These are phyloP conservation scores for Rhypophila decipiens DNA, from an alignment of 495 filamentous ascomycete species.

Conservation along the genomic window DNA sequence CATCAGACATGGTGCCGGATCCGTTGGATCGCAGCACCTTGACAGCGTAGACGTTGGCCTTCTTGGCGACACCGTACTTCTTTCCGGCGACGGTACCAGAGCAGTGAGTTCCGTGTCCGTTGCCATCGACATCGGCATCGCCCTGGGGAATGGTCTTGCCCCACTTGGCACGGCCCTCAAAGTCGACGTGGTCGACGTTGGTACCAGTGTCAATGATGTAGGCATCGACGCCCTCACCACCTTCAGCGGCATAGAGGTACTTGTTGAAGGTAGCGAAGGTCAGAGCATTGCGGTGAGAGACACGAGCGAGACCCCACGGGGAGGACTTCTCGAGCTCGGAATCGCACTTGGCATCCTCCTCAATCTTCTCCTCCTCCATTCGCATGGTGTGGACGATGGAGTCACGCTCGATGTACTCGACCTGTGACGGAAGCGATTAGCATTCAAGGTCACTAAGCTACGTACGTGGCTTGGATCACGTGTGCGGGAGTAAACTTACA, in stretches of 20 bases:
- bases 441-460: background rate
- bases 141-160: constrained; percentile 86
- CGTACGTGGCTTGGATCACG: background rate
- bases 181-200: constrained; percentile 91
- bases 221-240: constrained; percentile 96
- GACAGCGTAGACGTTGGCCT: constrained; percentile 91
- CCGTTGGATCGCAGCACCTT: constrained; percentile 98
- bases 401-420: constrained; percentile 95
- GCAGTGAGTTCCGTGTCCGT: constrained; percentile 99
- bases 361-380: constrained; percentile 15
- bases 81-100: constrained; percentile 95
- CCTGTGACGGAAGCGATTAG: constrained; percentile 46
- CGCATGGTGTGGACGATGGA: constrained; percentile 76
- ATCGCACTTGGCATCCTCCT: constrained; percentile 20
- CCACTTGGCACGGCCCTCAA: constrained; percentile 92
- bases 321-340: constrained; percentile 75
- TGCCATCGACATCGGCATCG: constrained; percentile 88
- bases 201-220: constrained; percentile 98
- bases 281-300: constrained; percentile 86
- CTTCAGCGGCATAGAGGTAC: constrained; percentile 85
- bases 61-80: constrained; percentile 99
- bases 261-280: constrained; percentile 94
- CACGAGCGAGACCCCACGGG: constrained; percentile 95
- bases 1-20: constrained; percentile 96
- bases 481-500: constrained; percentile 55